Conservation (phyloP, 2,329 filamentous ascomycete species). For the Grosmannia clavigera region DNA sequence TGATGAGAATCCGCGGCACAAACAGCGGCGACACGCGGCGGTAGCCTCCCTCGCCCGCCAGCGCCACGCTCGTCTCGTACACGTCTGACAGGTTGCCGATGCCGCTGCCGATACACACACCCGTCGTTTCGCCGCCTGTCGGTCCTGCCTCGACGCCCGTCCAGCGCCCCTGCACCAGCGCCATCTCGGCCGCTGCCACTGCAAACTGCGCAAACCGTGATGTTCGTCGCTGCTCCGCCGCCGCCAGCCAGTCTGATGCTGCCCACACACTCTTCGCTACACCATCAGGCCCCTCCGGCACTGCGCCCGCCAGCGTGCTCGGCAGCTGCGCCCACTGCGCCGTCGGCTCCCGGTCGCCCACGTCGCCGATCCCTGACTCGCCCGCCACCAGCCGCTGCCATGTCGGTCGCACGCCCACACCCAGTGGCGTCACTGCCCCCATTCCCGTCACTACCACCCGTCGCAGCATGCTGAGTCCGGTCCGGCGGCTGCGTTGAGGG, state of each 20-base stretch:
- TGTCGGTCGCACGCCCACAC: constrained; percentile 62
- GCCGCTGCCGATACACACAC: constrained; percentile 86
- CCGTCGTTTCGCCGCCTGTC: constrained; percentile 55
- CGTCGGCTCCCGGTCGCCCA: constrained; percentile 45
- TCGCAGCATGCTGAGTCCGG: constrained; percentile 23
- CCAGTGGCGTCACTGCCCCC: constrained; percentile 72
- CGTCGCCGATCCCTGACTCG: constrained; percentile 67
- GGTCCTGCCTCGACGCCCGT: constrained; percentile 27
- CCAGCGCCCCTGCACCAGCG: constrained; percentile 73
- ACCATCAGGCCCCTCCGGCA: constrained; percentile 36
- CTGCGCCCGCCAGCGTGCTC: constrained; percentile 72
- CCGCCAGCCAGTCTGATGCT: constrained; percentile 39
- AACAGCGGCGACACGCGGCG: constrained; percentile 88
- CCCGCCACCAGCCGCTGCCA: constrained; percentile 74
- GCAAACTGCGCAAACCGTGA: constrained; percentile 90
- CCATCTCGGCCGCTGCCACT: constrained; percentile 75
- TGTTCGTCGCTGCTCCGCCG: constrained; percentile 58
- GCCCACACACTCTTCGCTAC: constrained; percentile 31
- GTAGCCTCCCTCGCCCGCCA: constrained; percentile 62
- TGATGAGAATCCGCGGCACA: constrained; percentile 85
- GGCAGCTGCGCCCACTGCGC: constrained; percentile 58
- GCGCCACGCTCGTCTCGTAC: constrained; percentile 70
- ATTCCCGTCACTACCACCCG: constrained; percentile 77
- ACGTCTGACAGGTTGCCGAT: constrained; percentile 91
- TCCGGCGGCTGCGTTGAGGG: background rate